Conservation (phyloP, 352 stramenopile genomes). For the Pythium rishiriense region DNA sequence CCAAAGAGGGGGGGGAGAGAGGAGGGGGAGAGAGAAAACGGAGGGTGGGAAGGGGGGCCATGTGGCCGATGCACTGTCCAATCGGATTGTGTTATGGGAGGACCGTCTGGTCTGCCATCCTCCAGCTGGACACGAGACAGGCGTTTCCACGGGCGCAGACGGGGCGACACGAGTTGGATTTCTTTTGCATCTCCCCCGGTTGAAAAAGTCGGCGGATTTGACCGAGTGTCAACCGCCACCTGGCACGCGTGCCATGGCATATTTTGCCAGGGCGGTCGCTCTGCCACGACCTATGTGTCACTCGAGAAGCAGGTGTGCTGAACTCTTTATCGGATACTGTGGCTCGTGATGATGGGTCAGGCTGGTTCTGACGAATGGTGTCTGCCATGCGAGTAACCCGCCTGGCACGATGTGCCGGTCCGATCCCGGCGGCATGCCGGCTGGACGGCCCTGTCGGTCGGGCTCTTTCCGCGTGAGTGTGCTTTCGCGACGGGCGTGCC, state of each 20-base stretch:
- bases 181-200: background rate
- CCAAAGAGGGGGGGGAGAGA: background rate
- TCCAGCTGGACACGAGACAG: constrained; percentile 9
- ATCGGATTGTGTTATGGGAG: background rate
- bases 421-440: no score
- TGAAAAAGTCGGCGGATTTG: background rate
- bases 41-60: background rate
- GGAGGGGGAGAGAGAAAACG: background rate
- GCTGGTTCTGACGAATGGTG: background rate
- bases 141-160: background rate
- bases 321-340: no score
- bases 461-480: no score
- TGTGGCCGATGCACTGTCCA: background rate
- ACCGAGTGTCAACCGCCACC: no score
- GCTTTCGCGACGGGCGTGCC: no score
- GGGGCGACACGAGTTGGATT: background rate
- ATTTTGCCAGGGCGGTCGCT: no score
- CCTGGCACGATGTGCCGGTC: no score
- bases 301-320: no score
- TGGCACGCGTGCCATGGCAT: no score
- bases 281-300: no score
- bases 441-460: no score
- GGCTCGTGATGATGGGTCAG: background rate
- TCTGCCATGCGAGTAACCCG: background rate
- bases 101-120: background rate